These are phyloP conservation scores for Leccinum disarticulatum DNA, from an alignment of 768 basidiomycete species.

Conservation along the genomic window DNA sequence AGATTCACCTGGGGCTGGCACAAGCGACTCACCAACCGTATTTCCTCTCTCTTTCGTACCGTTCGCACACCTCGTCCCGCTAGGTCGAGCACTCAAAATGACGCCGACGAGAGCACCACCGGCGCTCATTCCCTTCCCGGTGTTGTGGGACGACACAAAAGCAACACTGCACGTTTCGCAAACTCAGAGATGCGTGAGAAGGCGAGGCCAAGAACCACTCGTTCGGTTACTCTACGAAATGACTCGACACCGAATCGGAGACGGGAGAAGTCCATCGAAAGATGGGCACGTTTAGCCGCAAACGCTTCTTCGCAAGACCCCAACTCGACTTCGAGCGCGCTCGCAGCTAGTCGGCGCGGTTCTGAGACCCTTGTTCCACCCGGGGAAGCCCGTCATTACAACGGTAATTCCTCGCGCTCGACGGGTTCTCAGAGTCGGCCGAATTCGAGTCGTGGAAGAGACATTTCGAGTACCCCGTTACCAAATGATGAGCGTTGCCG, in stretches of 20 bases:
- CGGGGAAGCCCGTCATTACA: slow-evolving; percentile 12
- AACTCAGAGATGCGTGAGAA: slow-evolving; percentile 25
- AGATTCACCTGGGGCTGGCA: slow-evolving; percentile 62
- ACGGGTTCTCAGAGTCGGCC: slow-evolving; percentile 27
- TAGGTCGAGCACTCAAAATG: slow-evolving; percentile 12
- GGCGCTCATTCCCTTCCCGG: slow-evolving; percentile 35
- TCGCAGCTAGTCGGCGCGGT: slow-evolving; percentile 22
- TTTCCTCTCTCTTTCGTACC: slow-evolving; percentile 52
- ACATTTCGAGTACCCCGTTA: slow-evolving; percentile 21
- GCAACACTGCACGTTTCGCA: slow-evolving; percentile 15
- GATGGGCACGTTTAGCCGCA: slow-evolving; percentile 32
- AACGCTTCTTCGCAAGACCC: slow-evolving; percentile 21
- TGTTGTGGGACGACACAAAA: slow-evolving; percentile 27
- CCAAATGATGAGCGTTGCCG: slow-evolving; percentile 23
- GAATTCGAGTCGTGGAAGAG: slow-evolving; percentile 24
- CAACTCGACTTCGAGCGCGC: slow-evolving; percentile 12
- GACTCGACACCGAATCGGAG: slow-evolving; percentile 25
- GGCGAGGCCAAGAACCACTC: slow-evolving; percentile 24
- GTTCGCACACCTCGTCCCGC: slow-evolving; percentile 33
- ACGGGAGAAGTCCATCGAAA: slow-evolving; percentile 34
- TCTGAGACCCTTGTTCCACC: slow-evolving; percentile 33
- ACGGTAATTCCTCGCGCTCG: slow-evolving; percentile 17
- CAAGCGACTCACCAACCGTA: slow-evolving; percentile 41
- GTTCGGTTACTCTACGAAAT: slow-evolving; percentile 21
- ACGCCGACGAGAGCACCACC: slow-evolving; percentile 24